Base-by-base conservation (phyloP, 176 grass and related monocot genomes). In the Echinochloa phyllopogon region DNA sequence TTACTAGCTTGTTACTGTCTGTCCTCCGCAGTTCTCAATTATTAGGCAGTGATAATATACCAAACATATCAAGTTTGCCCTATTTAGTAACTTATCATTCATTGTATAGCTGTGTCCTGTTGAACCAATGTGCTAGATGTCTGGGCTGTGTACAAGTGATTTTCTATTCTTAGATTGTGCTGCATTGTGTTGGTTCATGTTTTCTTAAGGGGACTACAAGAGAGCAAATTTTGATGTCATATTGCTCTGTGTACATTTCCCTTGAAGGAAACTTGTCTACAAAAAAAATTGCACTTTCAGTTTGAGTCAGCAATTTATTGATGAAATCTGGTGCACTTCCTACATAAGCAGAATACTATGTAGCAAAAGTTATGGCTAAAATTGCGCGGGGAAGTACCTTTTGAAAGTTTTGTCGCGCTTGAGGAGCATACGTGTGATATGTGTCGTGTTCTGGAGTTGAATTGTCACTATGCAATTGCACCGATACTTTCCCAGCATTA, bases 11-110 rank as follows among this genome's bases (percentile, higher is more conserved):
- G n/a, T 72, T 72, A 49, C 43, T 5, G 23, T 2, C 1, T 50
- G 29, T 33, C 1, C 29, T 33, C 29, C 2, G 25, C 0, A 6
- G 24, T 74, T 74, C 25, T 73, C 45, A 74, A 51, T 74, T 74
- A 87, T 69, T 75, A 60, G 58, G 42, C 10, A 12, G 0, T 64
- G 36, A 76, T 51, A 37, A 74, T 83, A 18, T 48, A 75, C 21
- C 55, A 69, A 69, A 41, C 60, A 68, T 78, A 74, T 33, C 49
- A 79, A 18, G 44, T 37, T 53, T 0, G 21, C 21, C 47, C 29
- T 17, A 20, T 83, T 49, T 66, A 75, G 53, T 24, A 77, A 86
- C 87, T 39, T 29, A 5, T 15, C 12, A 12, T 79, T 48, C 47
- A 78, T 68, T 72, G 3, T 56, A 8, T 44, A 2, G 2, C 3